Evolutionary conservation across 352 stramenopile genomes (phyloP).

Genomic region (Globisporangium spinosum): DNA sequence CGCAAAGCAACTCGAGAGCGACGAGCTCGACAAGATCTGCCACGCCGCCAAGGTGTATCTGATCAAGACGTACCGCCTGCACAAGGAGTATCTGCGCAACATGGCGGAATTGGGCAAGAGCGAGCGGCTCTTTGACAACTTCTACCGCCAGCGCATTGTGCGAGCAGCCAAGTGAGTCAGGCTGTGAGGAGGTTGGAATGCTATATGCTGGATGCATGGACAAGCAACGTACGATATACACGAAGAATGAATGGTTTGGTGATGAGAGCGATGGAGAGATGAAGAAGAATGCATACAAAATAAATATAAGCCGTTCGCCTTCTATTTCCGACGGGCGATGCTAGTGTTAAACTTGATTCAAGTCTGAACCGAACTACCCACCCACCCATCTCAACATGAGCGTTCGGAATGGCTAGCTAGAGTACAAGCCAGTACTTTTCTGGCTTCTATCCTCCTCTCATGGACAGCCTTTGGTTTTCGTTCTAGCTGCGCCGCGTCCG

Average conservation of each 20-base stretch:
- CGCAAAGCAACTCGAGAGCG: constrained; percentile 42
- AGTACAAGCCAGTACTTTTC: too few species aligned
- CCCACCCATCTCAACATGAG: too few species aligned
- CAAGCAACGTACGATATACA: not conserved
- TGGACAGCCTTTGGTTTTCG: too few species aligned
- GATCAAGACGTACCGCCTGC: constrained; percentile 58
- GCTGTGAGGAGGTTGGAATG: not conserved
- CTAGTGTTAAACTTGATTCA: too few species aligned
- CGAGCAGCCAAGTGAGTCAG: constrained; percentile 43
- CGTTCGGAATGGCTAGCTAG: too few species aligned
- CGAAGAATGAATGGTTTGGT: not conserved
- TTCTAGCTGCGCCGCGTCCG: too few species aligned
- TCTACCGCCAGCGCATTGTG: constrained; percentile 78
- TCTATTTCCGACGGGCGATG: not conserved
- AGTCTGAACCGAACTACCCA: too few species aligned
- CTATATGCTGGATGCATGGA: not conserved
- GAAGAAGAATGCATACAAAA: not conserved
- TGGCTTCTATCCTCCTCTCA: too few species aligned
- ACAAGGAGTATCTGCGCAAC: constrained; percentile 45
- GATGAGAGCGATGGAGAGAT: not conserved
- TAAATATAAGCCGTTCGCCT: not conserved
- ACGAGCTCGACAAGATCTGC: constrained; percentile 59
- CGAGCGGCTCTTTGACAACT: constrained; percentile 62
- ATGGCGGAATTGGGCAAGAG: constrained; percentile 19
- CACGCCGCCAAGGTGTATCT: constrained; percentile 63